phyloP scores from a whole-genome alignment of 2,329 filamentous ascomycete genomes.

The Biscogniauxia mediterranea region DNA sequence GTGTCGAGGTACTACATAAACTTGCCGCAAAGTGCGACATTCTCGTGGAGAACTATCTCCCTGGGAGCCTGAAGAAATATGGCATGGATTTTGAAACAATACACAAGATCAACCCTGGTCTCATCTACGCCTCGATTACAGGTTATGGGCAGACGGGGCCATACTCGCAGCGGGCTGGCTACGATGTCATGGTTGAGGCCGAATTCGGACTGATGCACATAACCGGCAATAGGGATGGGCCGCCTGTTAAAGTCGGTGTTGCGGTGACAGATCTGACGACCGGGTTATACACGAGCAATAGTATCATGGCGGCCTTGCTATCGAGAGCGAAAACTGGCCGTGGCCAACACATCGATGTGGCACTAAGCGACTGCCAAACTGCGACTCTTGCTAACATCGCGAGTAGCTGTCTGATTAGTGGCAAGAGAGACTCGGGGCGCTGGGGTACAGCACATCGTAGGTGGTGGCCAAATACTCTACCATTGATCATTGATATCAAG shows the following conservation, averaged over 20 bases:
- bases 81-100: slow-evolving; percentile 83
- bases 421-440: slow-evolving; percentile 79
- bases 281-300: slow-evolving; percentile 90
- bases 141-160: slow-evolving; percentile 96
- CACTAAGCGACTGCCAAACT: slow-evolving; percentile 90
- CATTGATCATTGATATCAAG: slow-evolving; percentile 9
- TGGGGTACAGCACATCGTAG: slow-evolving; percentile 96
- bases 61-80: slow-evolving; percentile 87
- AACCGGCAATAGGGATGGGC: slow-evolving; percentile 81
- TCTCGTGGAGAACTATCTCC: slow-evolving; percentile 94
- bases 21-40: slow-evolving; percentile 85
- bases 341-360: slow-evolving; percentile 90
- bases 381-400: slow-evolving; percentile 95
- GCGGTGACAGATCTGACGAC: slow-evolving; percentile 96
- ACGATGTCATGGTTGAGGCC: slow-evolving; percentile 99
- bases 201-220: slow-evolving; percentile 99
- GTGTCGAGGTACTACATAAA: slow-evolving; percentile 82
- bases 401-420: slow-evolving; percentile 85
- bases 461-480: slow-evolving; percentile 23
- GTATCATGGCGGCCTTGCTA: slow-evolving; percentile 91
- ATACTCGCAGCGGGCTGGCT: slow-evolving; percentile 82
- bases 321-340: slow-evolving; percentile 68
- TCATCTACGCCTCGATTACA: slow-evolving; percentile 95
- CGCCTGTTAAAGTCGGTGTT: slow-evolving; percentile 95
- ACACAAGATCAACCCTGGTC: slow-evolving; percentile 73